Base-by-base conservation (phyloP, 176 grass and related monocot genomes). In the Olyra latifolia region DNA sequence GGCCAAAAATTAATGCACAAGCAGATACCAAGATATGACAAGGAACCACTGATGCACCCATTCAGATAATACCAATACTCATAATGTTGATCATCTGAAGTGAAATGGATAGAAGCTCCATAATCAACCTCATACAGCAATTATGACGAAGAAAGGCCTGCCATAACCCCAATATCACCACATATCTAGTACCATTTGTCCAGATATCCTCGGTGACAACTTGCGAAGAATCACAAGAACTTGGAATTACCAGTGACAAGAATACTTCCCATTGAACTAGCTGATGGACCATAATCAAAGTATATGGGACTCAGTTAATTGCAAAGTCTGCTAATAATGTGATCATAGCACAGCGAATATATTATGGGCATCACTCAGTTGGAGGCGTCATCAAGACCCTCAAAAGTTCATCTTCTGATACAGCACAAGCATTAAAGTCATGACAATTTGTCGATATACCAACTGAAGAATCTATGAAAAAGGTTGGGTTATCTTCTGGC, bases 1-100 rank as follows among this genome's bases (percentile, higher is more conserved):
- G 66, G 67, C 84, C 50, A 48, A 84, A 83, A 87, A 73, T 32
- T 89, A 94, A 91, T 59, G 25, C 64, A 63, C 38, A 86, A 79
- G 41, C 57, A 84, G 85, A 86, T 83, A 87, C 71, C 86, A 86
- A 87, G 41, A 78, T 77, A 88, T 20, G 71, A 64, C 71, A 74
- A 62, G 66, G 68, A 54, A 83, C 78, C 87, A 87, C 80, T 42
- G 75, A 82, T 79, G 62, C 73, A 87, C 49, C 84, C 77, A n/a
- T 82, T 74, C 73, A 58, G 59, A 78, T 80, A 82, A 75, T 71
- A 81, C 63, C 70, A 44, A 50, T 46, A 88, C 54, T 79, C 63
- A 56, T 84, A 84, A 87, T 75, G 79, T 77, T 86, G 74, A 80
- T 72, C 84, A 80, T 89, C 81, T 79, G 81, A 86, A 94, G 77